These are phyloP conservation scores for Tarenaya hassleriana DNA, from an alignment of 345 rosid genomes.

Conservation along the genomic window DNA sequence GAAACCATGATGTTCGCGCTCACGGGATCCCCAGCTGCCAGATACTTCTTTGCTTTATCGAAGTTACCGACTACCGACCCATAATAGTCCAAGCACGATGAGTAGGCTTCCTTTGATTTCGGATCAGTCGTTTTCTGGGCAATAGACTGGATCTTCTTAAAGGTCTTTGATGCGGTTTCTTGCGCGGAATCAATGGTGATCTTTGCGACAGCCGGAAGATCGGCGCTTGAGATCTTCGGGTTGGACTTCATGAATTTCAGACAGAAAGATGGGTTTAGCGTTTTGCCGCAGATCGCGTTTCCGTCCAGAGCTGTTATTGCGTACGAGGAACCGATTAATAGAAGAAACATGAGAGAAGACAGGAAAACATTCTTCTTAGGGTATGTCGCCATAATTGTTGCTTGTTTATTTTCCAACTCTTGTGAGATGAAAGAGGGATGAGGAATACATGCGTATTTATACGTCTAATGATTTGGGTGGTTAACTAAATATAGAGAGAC, in stretches of 20 bases:
- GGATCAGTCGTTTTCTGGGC: constrained; percentile 18
- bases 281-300: constrained; percentile 26
- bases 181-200: constrained; percentile 22
- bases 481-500: too few species aligned
- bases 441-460: too few species aligned
- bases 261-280: too few species aligned
- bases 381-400: constrained; percentile 29
- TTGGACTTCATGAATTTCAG: constrained; percentile 26
- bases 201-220: constrained; percentile 24
- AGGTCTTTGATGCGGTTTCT: constrained; percentile 19
- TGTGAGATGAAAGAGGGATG: too few species aligned
- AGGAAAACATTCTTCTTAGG: constrained; percentile 28
- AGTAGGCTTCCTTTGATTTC: constrained; percentile 25
- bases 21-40: constrained; percentile 21
- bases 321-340: constrained; percentile 23
- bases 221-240: constrained; percentile 18
- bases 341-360: constrained; percentile 23
- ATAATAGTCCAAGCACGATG: constrained; percentile 26
- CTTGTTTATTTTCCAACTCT: too few species aligned
- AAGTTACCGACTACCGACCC: constrained; percentile 5
- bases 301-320: constrained; percentile 25
- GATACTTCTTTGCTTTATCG: constrained; percentile 22
- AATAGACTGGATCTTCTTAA: constrained; percentile 22
- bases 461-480: too few species aligned
- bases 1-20: constrained; percentile 26